phyloP scores from a whole-genome alignment of 331 rosid genomes.

The Acacia pycnantha region DNA sequence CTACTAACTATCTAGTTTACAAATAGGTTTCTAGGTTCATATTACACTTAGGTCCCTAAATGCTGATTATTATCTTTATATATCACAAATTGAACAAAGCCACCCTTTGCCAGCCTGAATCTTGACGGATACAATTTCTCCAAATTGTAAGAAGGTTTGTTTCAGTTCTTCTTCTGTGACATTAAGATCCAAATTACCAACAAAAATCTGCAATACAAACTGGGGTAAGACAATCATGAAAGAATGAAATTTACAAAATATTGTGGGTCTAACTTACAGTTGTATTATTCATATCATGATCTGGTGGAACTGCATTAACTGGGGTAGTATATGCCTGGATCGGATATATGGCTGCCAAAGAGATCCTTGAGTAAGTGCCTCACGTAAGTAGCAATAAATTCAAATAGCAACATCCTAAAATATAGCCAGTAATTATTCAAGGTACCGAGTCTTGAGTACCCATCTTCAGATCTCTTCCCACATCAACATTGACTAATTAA shows the following conservation, averaged over 20 bases:
- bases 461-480: neutral
- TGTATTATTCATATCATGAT: slow-evolving; percentile 74
- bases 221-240: slow-evolving; percentile 26
- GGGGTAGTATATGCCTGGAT: slow-evolving; percentile 57
- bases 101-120: slow-evolving; percentile 72
- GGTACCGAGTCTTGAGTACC: neutral
- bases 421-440: neutral
- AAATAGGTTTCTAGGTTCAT: too few species aligned
- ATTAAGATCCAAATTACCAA: slow-evolving; percentile 76
- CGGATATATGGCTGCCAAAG: slow-evolving; percentile 54
- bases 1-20: too few species aligned
- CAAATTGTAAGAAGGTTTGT: slow-evolving; percentile 71
- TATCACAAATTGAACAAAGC: slow-evolving; percentile 56
- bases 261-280: slow-evolving; percentile 48
- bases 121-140: slow-evolving; percentile 68
- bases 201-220: slow-evolving; percentile 57
- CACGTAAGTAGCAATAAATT: neutral
- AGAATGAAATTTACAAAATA: neutral
- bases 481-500: neutral
- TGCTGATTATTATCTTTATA: too few species aligned
- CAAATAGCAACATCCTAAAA: slow-evolving; percentile 17
- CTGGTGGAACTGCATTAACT: slow-evolving; percentile 46
- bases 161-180: slow-evolving; percentile 76
- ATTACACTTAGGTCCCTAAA: too few species aligned
- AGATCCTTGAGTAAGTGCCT: slow-evolving; percentile 28